A percentile compares a stretch with the other conserved stretches of the same genome.
Conservation (phyloP, 768 basidiomycete genomes). For the Kwoniella heveanensis region DNA sequence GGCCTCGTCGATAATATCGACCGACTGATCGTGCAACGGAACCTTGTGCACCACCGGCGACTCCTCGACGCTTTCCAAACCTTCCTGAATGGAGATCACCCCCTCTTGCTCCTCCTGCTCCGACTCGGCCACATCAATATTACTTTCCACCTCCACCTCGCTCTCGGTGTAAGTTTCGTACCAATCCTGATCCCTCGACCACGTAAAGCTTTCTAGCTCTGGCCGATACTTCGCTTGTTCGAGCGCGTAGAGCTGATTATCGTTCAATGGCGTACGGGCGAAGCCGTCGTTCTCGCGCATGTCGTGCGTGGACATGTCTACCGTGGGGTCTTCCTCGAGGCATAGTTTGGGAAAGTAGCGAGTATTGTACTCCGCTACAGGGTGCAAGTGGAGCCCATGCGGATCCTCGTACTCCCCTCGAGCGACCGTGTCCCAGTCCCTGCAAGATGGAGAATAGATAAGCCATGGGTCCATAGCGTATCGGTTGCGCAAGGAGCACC, state of each 20-base stretch:
- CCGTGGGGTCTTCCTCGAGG: constrained; percentile 89
- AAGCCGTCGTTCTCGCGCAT: neutral
- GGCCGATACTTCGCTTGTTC: constrained; percentile 30
- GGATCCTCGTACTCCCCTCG: constrained; percentile 69
- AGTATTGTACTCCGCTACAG: constrained; percentile 85
- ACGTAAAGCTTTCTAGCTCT: constrained; percentile 37
- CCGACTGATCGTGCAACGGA: neutral
- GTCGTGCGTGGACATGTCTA: constrained; percentile 61
- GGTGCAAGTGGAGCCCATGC: constrained; percentile 58
- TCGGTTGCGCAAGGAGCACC: constrained; percentile 53
- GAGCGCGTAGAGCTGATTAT: constrained; percentile 35
- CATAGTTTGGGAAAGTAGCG: constrained; percentile 98
- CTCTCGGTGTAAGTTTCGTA: constrained; percentile 11
- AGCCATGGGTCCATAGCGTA: neutral
- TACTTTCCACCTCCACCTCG: constrained; percentile 8
- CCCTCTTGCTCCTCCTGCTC: constrained; percentile 10
- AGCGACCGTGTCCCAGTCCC: constrained; percentile 62
- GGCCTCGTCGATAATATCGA: neutral
- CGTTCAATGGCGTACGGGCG: constrained; percentile 33
- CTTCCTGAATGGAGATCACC: neutral
- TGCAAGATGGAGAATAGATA: constrained; percentile 15
- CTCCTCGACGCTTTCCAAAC: neutral
- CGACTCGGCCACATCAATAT: constrained; percentile 1
- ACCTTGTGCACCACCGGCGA: neutral
- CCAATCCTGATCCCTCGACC: constrained; percentile 31